Evolutionary conservation across 2,329 filamentous ascomycete genomes (phyloP).

Genomic region (Stagonosporopsis cucurbitacearum): DNA sequence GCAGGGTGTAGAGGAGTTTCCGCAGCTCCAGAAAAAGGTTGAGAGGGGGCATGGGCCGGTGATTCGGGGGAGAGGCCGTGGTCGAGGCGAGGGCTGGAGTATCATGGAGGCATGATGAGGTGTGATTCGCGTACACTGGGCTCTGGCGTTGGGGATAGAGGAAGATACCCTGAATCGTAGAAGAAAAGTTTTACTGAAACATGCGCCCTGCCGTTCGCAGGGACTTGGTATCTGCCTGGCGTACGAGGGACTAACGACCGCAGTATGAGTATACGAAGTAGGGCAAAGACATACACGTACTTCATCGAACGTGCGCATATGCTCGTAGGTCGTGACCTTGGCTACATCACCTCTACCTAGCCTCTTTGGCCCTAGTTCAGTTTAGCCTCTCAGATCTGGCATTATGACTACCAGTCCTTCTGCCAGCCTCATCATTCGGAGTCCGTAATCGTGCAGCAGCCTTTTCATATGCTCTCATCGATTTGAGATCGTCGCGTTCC

Average conservation of each 20-base stretch:
- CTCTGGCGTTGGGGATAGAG: not conserved
- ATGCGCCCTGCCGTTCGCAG: too few relatives aligned
- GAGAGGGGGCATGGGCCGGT: conserved; percentile 42
- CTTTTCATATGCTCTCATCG: not conserved
- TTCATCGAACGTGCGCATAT: not conserved
- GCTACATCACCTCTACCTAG: not conserved
- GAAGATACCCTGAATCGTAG: not conserved
- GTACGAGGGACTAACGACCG: too few relatives aligned
- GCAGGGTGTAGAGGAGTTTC: conserved; percentile 3
- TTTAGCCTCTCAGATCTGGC: not conserved
- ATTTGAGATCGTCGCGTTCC: not conserved
- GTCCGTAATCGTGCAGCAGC: not conserved
- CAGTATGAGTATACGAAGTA: too few relatives aligned
- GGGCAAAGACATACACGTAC: too few relatives aligned
- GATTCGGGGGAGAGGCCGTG: conserved; percentile 22
- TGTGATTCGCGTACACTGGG: conserved; percentile 1
- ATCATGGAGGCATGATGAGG: conserved; percentile 31
- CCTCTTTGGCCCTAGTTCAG: not conserved
- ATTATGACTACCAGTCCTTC: not conserved
- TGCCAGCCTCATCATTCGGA: not conserved
- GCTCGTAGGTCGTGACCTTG: not conserved
- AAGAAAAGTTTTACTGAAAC: not conserved
- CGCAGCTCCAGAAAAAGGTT: conserved; percentile 17
- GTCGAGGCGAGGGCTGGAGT: conserved; percentile 24
- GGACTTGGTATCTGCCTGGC: too few relatives aligned